Percentiles rank a stretch among this genome's conserved stretches.
phyloP scores from a whole-genome alignment of 2,329 filamentous ascomycete species.

The Bipolaris victoriae region DNA sequence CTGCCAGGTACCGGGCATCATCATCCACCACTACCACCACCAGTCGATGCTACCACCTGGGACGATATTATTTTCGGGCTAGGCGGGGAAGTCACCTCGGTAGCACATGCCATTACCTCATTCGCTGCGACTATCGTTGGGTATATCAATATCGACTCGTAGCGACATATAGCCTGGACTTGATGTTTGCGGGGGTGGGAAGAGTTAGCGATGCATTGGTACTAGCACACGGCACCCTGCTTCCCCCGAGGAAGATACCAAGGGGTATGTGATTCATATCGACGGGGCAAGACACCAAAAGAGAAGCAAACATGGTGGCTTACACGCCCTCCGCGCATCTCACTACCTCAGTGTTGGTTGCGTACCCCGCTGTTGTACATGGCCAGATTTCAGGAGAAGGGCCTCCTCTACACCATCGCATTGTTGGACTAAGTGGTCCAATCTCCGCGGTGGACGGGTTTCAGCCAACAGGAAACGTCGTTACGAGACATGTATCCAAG shows the following conservation, averaged over 20 bases:
- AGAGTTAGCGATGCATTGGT: not conserved
- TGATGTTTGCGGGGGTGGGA: conserved; percentile 2
- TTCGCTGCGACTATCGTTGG: not conserved
- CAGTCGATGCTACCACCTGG: not conserved
- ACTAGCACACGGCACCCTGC: not conserved
- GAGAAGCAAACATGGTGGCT: not conserved
- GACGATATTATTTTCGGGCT: not conserved
- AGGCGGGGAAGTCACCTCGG: not conserved
- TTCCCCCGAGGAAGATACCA: not conserved
- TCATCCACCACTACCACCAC: not conserved
- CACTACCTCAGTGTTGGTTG: not conserved
- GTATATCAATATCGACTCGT: not conserved
- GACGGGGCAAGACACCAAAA: conserved; percentile 1
- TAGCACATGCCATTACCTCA: not conserved
- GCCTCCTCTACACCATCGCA: not conserved
- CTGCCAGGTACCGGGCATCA: conserved; percentile 26
- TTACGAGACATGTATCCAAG: not conserved
- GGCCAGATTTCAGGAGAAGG: not conserved
- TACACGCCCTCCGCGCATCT: not conserved
- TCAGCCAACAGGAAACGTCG: not conserved
- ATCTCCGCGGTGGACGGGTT: conserved; percentile 8
- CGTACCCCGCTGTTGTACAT: not conserved
- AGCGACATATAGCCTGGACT: not conserved
- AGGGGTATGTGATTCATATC: not conserved
- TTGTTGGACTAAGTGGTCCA: conserved; percentile 8